Base-by-base conservation (phyloP, 495 filamentous ascomycete genomes). In the Hypoxylon subgilvum region DNA sequence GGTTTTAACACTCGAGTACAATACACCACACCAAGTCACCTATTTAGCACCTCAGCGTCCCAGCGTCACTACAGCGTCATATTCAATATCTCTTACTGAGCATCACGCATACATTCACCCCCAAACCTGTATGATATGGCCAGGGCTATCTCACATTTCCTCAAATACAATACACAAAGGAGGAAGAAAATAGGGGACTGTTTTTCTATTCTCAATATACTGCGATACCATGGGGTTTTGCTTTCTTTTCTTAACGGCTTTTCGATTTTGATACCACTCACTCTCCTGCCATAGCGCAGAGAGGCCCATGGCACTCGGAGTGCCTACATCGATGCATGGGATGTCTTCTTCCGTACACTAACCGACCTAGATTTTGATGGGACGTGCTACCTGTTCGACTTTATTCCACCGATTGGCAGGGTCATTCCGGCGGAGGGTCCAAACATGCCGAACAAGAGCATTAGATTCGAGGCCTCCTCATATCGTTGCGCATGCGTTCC, bases 261-360 rank as follows among this genome's bases (percentile, higher is more conserved):
- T 38, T 22, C 61, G 48, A 55, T 65, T 60, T 55, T 65, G 62
- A 65, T 65, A 65, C 62, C 62, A 65, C 57, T 55, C 13, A 51
- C 25, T 55, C 40, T n/a, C n/a, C n/a, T 57, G 62, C 56, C 19
- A 10, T 34, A 28, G 56, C 32, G 52, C 62, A 57, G 61, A 51
- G 61, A 51, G 56, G 28, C 50, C 53, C 46, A 48, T 36, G 43
- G 51, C 62, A 38, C 40, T 13, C 12, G 30, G 34, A 32, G 40
- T 51, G 61, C 45, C 27, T 41, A 18, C 32, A 38, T 38, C 39
- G 53, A 46, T 41, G 41, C 16, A 57, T 59, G 53, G 43, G 43
- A 59, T 53, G 61, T 55, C 25, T 54, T 53, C 28, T 56, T 48
- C 21, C 48, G 54, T 55, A 64, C 61, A 55, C 39, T 55, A 45